These are phyloP conservation scores for Massarina eburnea DNA, from an alignment of 2,329 filamentous ascomycete genomes.

Conservation along the genomic window DNA sequence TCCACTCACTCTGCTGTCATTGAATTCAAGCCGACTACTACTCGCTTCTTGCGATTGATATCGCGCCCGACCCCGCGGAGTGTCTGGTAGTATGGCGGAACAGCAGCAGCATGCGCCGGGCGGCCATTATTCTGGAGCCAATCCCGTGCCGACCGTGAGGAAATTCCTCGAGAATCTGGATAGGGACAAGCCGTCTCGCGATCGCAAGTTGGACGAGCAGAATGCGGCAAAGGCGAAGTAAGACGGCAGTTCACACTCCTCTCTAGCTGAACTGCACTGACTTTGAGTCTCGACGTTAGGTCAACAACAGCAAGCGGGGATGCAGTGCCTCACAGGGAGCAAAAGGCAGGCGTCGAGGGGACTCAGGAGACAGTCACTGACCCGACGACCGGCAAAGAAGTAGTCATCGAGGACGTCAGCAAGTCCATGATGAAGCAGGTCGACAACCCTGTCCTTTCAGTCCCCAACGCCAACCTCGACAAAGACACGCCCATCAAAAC, in stretches of 20 bases:
- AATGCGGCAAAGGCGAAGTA: slow-evolving; percentile 48
- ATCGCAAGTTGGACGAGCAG: slow-evolving; percentile 68
- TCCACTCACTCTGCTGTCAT: no score
- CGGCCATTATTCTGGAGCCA: slow-evolving; percentile 75
- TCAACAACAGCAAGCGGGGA: slow-evolving; percentile 24
- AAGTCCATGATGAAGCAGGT: slow-evolving; percentile 69
- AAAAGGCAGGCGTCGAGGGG: slow-evolving; percentile 48
- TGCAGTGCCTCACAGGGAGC: slow-evolving; percentile 51
- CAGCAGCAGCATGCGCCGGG: slow-evolving; percentile 54
- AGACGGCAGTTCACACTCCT: neutral
- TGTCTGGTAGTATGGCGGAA: slow-evolving; percentile 47
- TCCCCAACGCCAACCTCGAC: slow-evolving; percentile 86
- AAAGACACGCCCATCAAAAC: slow-evolving; percentile 74
- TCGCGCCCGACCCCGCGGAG: slow-evolving; percentile 3
- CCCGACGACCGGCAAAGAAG: slow-evolving; percentile 82
- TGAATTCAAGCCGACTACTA: no score
- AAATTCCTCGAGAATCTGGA: slow-evolving; percentile 81
- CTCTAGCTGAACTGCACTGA: neutral
- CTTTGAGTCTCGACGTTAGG: neutral
- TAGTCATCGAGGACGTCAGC: slow-evolving; percentile 82
- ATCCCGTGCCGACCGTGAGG: slow-evolving; percentile 84
- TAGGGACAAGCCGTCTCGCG: slow-evolving; percentile 73
- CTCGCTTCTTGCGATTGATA: neutral
- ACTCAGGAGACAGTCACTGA: slow-evolving; percentile 71
- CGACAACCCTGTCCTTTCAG: slow-evolving; percentile 73